Conservation (phyloP, 305 asterid species). For the Fraxinus paxiana region DNA sequence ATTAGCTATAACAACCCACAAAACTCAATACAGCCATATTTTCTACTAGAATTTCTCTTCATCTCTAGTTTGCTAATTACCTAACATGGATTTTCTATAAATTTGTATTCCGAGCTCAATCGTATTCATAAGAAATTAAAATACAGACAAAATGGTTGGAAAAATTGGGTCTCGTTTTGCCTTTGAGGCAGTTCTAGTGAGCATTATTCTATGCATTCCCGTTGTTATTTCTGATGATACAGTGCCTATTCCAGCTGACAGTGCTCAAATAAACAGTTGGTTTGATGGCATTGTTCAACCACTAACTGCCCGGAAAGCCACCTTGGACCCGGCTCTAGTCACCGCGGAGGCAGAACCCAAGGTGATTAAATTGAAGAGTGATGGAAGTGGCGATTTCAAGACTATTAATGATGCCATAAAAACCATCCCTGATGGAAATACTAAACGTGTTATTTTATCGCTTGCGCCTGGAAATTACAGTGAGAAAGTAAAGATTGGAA, state of each 20-base stretch:
- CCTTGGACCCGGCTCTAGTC: conserved; percentile 32
- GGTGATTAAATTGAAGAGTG: conserved; percentile 36
- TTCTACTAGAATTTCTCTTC: not conserved
- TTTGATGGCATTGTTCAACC: conserved; percentile 36
- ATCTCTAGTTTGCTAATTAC: not conserved
- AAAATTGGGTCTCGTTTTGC: not conserved
- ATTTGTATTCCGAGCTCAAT: not conserved
- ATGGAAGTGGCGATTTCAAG: conserved; percentile 67
- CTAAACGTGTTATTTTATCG: conserved; percentile 40
- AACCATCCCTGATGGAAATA: conserved; percentile 47
- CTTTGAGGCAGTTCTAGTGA: not conserved
- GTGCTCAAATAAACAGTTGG: conserved; percentile 40
- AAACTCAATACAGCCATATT: not conserved
- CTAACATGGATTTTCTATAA: not conserved
- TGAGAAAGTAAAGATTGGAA: conserved; percentile 44
- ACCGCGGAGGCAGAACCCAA: conserved; percentile 32
- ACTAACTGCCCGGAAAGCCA: not conserved
- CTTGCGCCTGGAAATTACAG: conserved; percentile 69
- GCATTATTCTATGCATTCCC: conserved; percentile 30
- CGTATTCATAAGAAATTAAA: not conserved
- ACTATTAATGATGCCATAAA: conserved; percentile 55
- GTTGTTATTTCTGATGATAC: conserved; percentile 23
- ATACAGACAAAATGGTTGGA: not conserved
- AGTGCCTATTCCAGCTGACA: conserved; percentile 38
- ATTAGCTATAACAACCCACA: not conserved